Evolutionary conservation across 257 asterid species (phyloP), one percentile per base, ranked within the genome.

Genomic region (Petrea volubilis): DNA sequence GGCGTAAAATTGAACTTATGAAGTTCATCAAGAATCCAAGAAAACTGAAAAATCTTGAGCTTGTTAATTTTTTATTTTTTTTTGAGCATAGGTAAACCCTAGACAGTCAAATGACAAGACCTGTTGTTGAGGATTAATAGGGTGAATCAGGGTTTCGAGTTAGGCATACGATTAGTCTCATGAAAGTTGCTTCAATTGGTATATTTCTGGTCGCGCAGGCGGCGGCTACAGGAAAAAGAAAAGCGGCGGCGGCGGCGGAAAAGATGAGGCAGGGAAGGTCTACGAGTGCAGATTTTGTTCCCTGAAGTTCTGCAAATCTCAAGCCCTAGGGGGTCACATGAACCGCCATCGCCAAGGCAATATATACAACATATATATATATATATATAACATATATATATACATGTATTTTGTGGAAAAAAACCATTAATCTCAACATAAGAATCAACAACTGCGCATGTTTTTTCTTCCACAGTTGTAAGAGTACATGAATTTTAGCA

Each of bases 251-350:
- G 73, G 55, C 75, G 90, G 74, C 18, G 85, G 81, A 29, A 80
- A 71, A 66, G 92, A 86, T 51, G 95, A 82, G 36, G 71, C 78
- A n/a, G 90, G 85, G 43, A 92, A 92, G 83, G 94, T 92, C 65
- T 90, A 92, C 52, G 96, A 91, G 53, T 93, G 98, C 92, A 93
- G 98, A 81, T 93, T 93, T 83, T 93, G 98, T 78, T 90, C 98
- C 84, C 98, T 93, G 82, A 93, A 93, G 81, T 93, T 93, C 87
- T 91, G 97, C 95, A 93, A 93, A 78, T 93, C 97, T 74, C 98
- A 93, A 91, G 98, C 98, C 77, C 97, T 93, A 7, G 98, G 98
- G 72, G 98, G 98, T 71, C 98, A 93, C 83, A 93, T 93, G 98
- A 93, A 93, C 78, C 98, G 98, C 87, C 98, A 93, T 76, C 96